phyloP scores from a whole-genome alignment of 164 flowering plant species.

The Chloranthus sessilifolius region DNA sequence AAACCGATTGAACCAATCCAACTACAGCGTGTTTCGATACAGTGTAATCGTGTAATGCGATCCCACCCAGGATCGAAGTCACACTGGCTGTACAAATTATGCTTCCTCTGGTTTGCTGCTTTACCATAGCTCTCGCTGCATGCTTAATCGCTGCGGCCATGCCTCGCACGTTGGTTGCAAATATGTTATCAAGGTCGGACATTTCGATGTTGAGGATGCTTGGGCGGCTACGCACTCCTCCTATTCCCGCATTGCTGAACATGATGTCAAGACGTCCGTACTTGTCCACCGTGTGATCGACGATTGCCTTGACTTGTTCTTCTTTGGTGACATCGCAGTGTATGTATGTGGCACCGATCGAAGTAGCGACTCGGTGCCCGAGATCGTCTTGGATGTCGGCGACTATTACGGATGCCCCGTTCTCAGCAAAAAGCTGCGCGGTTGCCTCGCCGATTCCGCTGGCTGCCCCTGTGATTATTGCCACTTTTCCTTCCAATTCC shows the following conservation, averaged over 20 bases:
- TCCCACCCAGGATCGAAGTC: slow-evolving; percentile 14
- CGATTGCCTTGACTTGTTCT: slow-evolving; percentile 16
- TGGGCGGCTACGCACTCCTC: background rate
- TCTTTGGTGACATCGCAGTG: slow-evolving; percentile 35
- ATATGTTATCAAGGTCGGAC: slow-evolving; percentile 5
- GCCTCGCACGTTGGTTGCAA: slow-evolving; percentile 20
- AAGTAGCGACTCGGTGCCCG: slow-evolving; percentile 12
- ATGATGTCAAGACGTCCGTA: slow-evolving; percentile 24
- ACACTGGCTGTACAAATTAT: slow-evolving; percentile 30
- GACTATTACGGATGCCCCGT: slow-evolving; percentile 20
- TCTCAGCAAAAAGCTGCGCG: slow-evolving; percentile 19
- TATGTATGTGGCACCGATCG: slow-evolving; percentile 14
- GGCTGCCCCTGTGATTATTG: slow-evolving; percentile 24
- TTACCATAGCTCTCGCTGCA: slow-evolving; percentile 23
- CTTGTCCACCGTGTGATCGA: slow-evolving; percentile 10
- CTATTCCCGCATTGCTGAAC: slow-evolving; percentile 32
- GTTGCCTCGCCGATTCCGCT: slow-evolving; percentile 30
- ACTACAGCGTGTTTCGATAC: slow-evolving; percentile 27
- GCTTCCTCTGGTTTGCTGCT: slow-evolving; percentile 5
- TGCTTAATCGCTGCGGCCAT: slow-evolving; percentile 17
- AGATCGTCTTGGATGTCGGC: slow-evolving; percentile 26
- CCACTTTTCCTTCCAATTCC: slow-evolving; percentile 14
- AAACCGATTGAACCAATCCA: slow-evolving; percentile 18
- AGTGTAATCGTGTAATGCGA: slow-evolving; percentile 13
- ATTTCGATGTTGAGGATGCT: slow-evolving; percentile 20